Percentiles rank a stretch among this genome's conserved stretches.
phyloP scores from a whole-genome alignment of 2,329 filamentous ascomycete genomes.

The Falciphora oryzae region DNA sequence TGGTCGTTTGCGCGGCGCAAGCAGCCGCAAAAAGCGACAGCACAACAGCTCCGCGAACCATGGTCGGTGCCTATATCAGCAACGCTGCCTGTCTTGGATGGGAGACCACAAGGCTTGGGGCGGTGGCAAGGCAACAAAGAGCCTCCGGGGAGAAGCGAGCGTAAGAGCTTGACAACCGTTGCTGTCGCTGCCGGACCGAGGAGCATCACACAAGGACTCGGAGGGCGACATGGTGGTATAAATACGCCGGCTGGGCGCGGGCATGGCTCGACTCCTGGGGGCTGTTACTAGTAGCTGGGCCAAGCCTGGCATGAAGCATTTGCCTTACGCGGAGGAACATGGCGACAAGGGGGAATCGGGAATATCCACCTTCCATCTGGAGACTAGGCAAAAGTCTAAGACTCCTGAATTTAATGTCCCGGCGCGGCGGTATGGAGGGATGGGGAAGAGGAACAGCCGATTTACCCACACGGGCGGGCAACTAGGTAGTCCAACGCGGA shows the following conservation, averaged over 20 bases:
- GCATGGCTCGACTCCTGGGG: not conserved
- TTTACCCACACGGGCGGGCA: not conserved
- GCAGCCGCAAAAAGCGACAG: conserved; percentile 30
- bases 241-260: not conserved
- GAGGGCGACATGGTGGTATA: not conserved
- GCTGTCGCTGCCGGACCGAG: not conserved
- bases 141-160: not conserved
- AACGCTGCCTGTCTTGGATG: no score
- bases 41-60: conserved; percentile 30
- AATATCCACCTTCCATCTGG: not conserved
- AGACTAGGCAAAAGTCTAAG: not conserved
- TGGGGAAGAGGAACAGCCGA: not conserved
- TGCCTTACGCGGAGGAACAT: no score
- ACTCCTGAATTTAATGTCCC: not conserved
- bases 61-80: conserved; percentile 16
- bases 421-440: not conserved
- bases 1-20: conserved; percentile 22
- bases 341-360: no score
- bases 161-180: not conserved
- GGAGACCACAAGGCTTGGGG: not conserved
- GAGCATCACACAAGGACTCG: not conserved
- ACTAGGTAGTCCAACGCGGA: not conserved
- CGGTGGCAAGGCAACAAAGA: not conserved
- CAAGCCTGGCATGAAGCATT: not conserved
- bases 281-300: no score